Evolutionary conservation across 192 early-diverging fungal genomes (phyloP).

Genomic region (Linnemannia exigua): DNA sequence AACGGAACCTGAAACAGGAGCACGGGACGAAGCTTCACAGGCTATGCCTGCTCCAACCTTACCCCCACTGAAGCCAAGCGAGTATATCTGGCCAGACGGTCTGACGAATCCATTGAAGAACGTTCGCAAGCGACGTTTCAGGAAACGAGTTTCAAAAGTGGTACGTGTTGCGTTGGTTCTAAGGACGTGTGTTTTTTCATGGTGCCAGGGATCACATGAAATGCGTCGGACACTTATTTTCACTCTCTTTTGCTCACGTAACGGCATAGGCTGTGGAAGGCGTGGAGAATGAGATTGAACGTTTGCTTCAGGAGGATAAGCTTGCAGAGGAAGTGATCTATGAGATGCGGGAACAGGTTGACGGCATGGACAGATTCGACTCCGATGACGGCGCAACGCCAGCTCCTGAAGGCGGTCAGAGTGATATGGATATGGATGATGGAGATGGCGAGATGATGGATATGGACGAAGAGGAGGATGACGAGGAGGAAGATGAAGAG

Average conservation of each 20-base stretch:
- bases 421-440: conserved; percentile 58
- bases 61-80: conserved; percentile 61
- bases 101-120: conserved; percentile 81
- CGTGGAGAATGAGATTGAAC: conserved; percentile 87
- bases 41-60: conserved; percentile 19
- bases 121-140: conserved; percentile 82
- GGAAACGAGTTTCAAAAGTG: conserved; percentile 84
- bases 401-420: conserved; percentile 56
- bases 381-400: conserved; percentile 35
- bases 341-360: conserved; percentile 41
- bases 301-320: conserved; percentile 80
- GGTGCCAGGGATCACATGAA: too few species aligned
- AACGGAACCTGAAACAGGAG: background rate
- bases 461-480: conserved; percentile 62
- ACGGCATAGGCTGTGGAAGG: conserved; percentile 77
- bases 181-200: too few species aligned
- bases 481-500: conserved; percentile 54
- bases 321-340: conserved; percentile 79
- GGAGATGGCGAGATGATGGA: conserved; percentile 54
- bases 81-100: conserved; percentile 85
- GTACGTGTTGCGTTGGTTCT: conserved; percentile 49
- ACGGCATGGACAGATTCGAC: conserved; percentile 36
- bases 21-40: background rate
- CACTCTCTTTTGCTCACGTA: too few species aligned
- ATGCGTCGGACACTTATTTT: background rate